phyloP scores from a whole-genome alignment of 768 basidiomycete species.

The Naganishia vaughanmartiniae region DNA sequence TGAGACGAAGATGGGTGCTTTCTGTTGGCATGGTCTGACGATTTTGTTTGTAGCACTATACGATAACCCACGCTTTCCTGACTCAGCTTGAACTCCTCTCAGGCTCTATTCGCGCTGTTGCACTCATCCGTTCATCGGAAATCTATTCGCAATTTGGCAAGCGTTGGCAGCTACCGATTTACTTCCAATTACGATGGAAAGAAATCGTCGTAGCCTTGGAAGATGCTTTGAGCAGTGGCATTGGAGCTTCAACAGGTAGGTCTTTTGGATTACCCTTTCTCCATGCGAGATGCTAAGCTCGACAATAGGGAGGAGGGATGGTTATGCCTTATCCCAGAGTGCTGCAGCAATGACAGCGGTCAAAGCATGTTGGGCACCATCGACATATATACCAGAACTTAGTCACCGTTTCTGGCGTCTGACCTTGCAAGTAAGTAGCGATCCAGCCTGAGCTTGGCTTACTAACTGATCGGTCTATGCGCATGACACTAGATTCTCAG shows the following conservation, averaged over 20 bases:
- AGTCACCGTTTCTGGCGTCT: conserved; percentile 85
- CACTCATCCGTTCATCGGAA: conserved; percentile 69
- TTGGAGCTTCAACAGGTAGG: conserved; percentile 52
- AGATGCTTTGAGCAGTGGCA: conserved; percentile 57
- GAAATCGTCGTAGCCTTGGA: conserved; percentile 80
- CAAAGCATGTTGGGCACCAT: conserved; percentile 77
- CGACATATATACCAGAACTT: conserved; percentile 79
- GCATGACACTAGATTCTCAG: conserved; percentile 64
- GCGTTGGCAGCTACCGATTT: conserved; percentile 93
- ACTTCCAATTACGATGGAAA: conserved; percentile 96
- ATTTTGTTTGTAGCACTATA: conserved; percentile 65
- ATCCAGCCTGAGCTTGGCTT: neutral
- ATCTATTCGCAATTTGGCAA: conserved; percentile 70
- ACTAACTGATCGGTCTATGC: neutral
- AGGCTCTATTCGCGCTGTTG: conserved; percentile 68
- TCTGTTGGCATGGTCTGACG: neutral
- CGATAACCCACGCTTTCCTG: conserved; percentile 77
- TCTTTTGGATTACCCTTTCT: neutral
- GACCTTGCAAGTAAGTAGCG: conserved; percentile 70
- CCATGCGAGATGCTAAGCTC: conserved; percentile 2
- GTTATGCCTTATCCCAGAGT: conserved; percentile 59
- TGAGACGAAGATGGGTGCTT: neutral
- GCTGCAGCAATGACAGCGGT: conserved; percentile 70
- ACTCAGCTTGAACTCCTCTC: conserved; percentile 76
- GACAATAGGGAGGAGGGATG: conserved; percentile 28